Conservation (phyloP, 306 rosid species). For the Malus asiatica region DNA sequence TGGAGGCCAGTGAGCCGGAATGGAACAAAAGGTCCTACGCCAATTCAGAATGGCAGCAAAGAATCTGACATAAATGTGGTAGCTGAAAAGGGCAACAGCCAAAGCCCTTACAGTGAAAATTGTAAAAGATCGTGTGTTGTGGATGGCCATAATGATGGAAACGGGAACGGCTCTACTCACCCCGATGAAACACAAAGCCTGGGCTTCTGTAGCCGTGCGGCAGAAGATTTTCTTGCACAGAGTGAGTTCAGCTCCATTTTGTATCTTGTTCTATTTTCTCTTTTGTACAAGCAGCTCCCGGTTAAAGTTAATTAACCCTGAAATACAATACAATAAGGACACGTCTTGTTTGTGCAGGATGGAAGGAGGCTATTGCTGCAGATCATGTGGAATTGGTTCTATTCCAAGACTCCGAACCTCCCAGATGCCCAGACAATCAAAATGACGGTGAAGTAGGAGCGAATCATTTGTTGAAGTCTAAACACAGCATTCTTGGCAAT, state of each 20-base stretch:
- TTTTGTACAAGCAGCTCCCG: neutral
- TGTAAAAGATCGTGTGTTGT: constrained; percentile 22
- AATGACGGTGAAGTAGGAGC: constrained; percentile 17
- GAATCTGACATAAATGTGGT: constrained; percentile 29
- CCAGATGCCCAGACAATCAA: constrained; percentile 22
- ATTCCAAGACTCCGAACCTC: constrained; percentile 27
- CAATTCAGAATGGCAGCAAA: constrained; percentile 32
- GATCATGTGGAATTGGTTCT: constrained; percentile 48
- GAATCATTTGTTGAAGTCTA: constrained; percentile 22
- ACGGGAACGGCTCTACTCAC: constrained; percentile 6
- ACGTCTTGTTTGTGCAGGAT: constrained; percentile 45
- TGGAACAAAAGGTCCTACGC: constrained; percentile 28
- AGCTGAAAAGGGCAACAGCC: constrained; percentile 27
- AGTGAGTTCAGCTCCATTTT: constrained; percentile 36
- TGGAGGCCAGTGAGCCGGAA: constrained; percentile 55
- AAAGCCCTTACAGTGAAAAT: constrained; percentile 18
- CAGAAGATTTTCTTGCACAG: constrained; percentile 55
- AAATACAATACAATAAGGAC: neutral
- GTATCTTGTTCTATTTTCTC: neutral
- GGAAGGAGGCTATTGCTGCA: constrained; percentile 62
- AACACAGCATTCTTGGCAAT: constrained; percentile 27
- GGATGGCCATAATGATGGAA: constrained; percentile 25
- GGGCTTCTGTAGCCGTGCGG: constrained; percentile 29
- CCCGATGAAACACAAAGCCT: constrained; percentile 20
- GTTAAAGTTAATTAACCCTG: neutral